A percentile compares a stretch with the other conserved stretches of the same genome.
Evolutionary conservation across 192 early-diverging fungal species (phyloP).

Genomic region (Rhizoclosmatium sp.): DNA sequence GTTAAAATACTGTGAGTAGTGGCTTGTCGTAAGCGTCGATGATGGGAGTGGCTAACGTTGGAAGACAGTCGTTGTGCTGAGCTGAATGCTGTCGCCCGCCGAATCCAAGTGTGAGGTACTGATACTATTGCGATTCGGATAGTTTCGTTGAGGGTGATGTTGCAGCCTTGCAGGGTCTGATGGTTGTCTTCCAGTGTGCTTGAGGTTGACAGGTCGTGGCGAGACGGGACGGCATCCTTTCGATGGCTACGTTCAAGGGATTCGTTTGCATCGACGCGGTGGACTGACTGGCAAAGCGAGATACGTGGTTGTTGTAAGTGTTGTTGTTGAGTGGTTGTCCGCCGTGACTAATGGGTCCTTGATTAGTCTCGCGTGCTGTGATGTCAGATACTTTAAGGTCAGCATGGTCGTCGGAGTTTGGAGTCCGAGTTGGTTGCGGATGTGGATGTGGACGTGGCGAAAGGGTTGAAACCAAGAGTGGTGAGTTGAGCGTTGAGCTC

Average conservation of each 20-base stretch:
- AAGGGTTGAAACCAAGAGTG: conserved; percentile 4
- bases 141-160: too few species aligned
- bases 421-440: not conserved
- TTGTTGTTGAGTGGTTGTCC: not conserved
- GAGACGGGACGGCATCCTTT: not conserved
- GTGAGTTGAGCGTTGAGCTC: not conserved
- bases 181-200: conserved; percentile 2
- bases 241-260: conserved; percentile 15
- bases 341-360: not conserved
- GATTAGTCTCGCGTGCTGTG: too few species aligned
- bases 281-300: conserved; percentile 35
- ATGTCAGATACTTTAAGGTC: too few species aligned
- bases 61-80: conserved; percentile 45
- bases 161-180: not conserved
- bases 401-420: too few species aligned
- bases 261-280: conserved; percentile 19
- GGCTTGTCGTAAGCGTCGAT: not conserved
- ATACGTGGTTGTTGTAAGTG: not conserved
- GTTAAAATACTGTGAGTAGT: not conserved
- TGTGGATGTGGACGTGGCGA: not conserved
- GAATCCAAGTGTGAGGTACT: conserved; percentile 46
- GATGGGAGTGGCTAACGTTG: conserved; percentile 18
- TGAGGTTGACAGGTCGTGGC: not conserved
- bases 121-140: not conserved
- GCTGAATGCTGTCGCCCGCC: conserved; percentile 38